These are phyloP conservation scores for Trametes cubensis DNA, from an alignment of 768 basidiomycete genomes.

Conservation along the genomic window DNA sequence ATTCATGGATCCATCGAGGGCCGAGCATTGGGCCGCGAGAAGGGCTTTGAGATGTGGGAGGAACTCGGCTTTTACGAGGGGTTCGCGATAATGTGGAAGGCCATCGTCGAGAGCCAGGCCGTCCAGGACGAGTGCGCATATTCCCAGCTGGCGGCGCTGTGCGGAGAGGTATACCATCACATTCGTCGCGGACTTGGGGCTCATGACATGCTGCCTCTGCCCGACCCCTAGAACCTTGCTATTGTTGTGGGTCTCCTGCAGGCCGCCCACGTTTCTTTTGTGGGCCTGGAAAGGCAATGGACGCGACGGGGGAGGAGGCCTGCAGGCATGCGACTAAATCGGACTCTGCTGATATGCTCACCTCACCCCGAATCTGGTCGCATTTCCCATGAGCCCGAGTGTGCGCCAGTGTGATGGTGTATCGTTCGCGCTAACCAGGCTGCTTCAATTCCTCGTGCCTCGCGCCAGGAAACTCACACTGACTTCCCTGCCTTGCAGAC, in stretches of 20 bases:
- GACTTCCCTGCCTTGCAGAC: slow-evolving; percentile 40
- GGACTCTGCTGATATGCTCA: not conserved
- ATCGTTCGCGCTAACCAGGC: not conserved
- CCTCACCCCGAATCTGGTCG: not conserved
- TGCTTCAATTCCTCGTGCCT: not conserved
- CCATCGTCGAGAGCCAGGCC: slow-evolving; percentile 46
- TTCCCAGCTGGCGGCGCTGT: slow-evolving; percentile 2
- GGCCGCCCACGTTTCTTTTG: not conserved
- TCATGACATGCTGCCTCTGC: not conserved
- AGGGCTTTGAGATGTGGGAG: slow-evolving; percentile 96
- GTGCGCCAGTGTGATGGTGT: not conserved
- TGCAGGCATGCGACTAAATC: not conserved
- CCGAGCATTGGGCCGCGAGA: slow-evolving; percentile 82
- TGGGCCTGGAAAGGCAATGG: not conserved
- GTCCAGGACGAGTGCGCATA: slow-evolving; percentile 52
- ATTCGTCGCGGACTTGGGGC: not conserved
- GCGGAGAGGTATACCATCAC: not conserved
- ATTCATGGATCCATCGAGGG: slow-evolving; percentile 93
- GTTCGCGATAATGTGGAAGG: slow-evolving; percentile 72
- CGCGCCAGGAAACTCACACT: not conserved
- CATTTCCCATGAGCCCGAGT: not conserved
- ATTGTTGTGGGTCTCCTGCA: not conserved
- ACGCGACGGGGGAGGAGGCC: not conserved
- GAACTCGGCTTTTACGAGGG: slow-evolving; percentile 95
- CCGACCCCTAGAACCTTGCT: not conserved